These are phyloP conservation scores for Aspergillus bertholletiae DNA, from an alignment of 495 filamentous ascomycete genomes.

Conservation along the genomic window DNA sequence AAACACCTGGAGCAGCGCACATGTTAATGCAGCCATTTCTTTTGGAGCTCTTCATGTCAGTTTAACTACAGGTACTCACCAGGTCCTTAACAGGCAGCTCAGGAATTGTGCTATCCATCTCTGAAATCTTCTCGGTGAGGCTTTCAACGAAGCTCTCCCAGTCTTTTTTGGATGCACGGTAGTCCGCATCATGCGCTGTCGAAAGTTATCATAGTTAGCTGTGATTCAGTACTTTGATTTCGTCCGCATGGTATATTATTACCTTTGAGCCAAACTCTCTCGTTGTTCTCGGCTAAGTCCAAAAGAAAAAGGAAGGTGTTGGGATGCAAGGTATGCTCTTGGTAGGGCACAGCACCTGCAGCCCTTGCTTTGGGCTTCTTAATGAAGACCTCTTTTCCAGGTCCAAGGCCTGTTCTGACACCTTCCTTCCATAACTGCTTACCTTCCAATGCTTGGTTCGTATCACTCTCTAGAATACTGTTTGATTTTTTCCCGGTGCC, in stretches of 20 bases:
- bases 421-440: constrained; percentile 58
- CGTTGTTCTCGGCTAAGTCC: constrained; percentile 75
- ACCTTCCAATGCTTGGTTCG: constrained; percentile 24
- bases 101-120: constrained; percentile 73
- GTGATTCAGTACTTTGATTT: background rate
- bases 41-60: background rate
- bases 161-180: constrained; percentile 70
- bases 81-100: constrained; percentile 80
- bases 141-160: constrained; percentile 71
- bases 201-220: constrained; percentile 7
- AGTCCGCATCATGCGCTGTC: constrained; percentile 71
- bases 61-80: constrained; percentile 32
- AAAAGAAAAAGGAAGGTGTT: constrained; percentile 78
- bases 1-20: constrained; percentile 51
- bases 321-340: constrained; percentile 66
- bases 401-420: constrained; percentile 52
- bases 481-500: background rate
- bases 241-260: constrained; percentile 10
- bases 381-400: constrained; percentile 64
- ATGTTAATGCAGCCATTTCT: constrained; percentile 8
- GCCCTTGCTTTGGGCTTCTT: constrained; percentile 67
- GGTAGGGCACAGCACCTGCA: constrained; percentile 62
- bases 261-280: constrained; percentile 80
- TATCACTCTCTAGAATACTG: constrained; percentile 1
- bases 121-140: constrained; percentile 65